These are phyloP conservation scores for Chrysanthemum seticuspe DNA, from an alignment of 129 eudicot species.

Conservation along the genomic window DNA sequence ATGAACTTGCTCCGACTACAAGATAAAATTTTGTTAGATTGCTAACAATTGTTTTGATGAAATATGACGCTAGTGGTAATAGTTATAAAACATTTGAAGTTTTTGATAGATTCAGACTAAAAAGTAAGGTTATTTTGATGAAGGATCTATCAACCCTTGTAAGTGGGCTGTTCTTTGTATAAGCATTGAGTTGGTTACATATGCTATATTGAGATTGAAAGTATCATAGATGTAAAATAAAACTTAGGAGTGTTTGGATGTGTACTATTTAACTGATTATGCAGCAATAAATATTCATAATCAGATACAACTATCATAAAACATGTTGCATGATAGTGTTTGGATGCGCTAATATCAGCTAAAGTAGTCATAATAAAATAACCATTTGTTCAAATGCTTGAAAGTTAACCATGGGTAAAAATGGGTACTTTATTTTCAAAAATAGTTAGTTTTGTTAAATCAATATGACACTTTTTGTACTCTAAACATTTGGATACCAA, in stretches of 20 bases:
- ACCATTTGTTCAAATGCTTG: too few species aligned
- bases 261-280: constrained; percentile 12
- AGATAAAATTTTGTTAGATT: not conserved
- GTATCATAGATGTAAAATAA: constrained; percentile 1
- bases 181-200: not conserved
- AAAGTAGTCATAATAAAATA: not conserved
- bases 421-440: too few species aligned
- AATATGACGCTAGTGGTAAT: too few species aligned
- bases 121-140: too few species aligned
- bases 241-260: constrained; percentile 22
- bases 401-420: too few species aligned
- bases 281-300: not conserved
- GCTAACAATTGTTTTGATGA: not conserved
- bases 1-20: constrained; percentile 39
- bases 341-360: constrained; percentile 15
- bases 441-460: too few species aligned
- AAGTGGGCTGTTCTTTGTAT: not conserved
- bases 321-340: constrained; percentile 22
- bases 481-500: not conserved
- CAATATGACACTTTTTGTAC: too few species aligned
- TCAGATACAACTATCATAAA: constrained; percentile 9
- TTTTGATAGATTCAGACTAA: too few species aligned
- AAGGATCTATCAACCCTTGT: too few species aligned
- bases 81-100: too few species aligned
- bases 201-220: not conserved